A percentile compares a stretch with the other conserved stretches of the same genome.
Evolutionary conservation across 805 yeast genomes (phyloP).

Genomic region (Zygotorulaspora chibaensis): DNA sequence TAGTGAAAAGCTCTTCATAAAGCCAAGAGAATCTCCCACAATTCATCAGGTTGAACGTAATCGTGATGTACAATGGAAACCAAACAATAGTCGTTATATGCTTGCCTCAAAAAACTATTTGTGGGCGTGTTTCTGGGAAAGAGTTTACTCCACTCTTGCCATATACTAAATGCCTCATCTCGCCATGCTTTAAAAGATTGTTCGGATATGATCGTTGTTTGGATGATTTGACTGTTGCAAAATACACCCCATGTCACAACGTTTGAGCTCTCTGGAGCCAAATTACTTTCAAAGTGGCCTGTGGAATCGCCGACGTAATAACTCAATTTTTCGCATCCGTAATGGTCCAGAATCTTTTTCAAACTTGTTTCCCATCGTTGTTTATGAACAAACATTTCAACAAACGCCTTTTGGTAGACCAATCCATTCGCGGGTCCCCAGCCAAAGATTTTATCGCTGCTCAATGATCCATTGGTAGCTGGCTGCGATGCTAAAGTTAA

Average conservation of each 20-base stretch:
- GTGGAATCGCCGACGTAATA: constrained; percentile 69
- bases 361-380: constrained; percentile 59
- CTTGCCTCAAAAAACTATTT: constrained; percentile 54
- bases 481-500: constrained; percentile 96
- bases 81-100: constrained; percentile 62
- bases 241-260: constrained; percentile 99
- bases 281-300: constrained; percentile 58
- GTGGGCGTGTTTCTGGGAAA: constrained; percentile 53
- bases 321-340: constrained; percentile 48
- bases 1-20: constrained; percentile 3
- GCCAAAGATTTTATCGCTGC: constrained; percentile 86
- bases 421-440: constrained; percentile 95
- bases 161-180: constrained; percentile 88
- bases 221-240: constrained; percentile 83
- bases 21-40: constrained; percentile 64
- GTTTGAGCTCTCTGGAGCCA: constrained; percentile 52
- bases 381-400: constrained; percentile 80
- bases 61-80: constrained; percentile 89
- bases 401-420: constrained; percentile 89
- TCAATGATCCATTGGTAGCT: constrained; percentile 72
- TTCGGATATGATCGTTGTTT: constrained; percentile 86
- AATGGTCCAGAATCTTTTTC: constrained; percentile 46
- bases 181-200: constrained; percentile 95
- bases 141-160: constrained; percentile 88
- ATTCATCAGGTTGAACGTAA: constrained; percentile 61